A percentile compares a stretch with the other conserved stretches of the same genome.
These are phyloP conservation scores for Melampsora americana DNA, from an alignment of 1,284 basidiomycete genomes.

Conservation along the genomic window DNA sequence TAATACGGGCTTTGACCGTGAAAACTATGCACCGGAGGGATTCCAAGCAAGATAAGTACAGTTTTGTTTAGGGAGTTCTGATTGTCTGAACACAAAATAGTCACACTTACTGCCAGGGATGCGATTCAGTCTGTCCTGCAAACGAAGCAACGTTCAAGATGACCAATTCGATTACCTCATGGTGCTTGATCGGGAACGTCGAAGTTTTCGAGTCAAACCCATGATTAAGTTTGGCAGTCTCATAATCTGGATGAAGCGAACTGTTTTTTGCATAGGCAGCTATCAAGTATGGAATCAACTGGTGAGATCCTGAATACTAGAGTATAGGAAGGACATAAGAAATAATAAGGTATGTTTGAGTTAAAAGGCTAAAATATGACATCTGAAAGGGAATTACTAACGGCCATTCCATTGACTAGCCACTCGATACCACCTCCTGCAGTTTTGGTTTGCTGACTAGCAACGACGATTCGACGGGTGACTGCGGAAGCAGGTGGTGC, in stretches of 20 bases:
- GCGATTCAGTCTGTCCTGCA: neutral
- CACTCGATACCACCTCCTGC: conserved; percentile 23
- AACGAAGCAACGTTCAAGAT: neutral
- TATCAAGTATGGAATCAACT: neutral
- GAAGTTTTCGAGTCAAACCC: conserved; percentile 1
- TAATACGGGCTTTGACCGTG: neutral
- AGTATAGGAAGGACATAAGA: neutral
- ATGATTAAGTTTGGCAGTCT: neutral
- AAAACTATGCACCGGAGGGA: neutral
- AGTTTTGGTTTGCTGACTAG: conserved; percentile 25
- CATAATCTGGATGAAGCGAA: neutral
- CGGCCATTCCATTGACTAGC: conserved; percentile 35
- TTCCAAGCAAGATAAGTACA: too few relatives aligned
- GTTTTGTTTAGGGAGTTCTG: too few relatives aligned
- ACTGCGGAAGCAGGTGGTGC: conserved; percentile 24
- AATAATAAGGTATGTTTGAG: neutral
- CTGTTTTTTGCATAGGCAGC: neutral
- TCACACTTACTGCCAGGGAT: conserved; percentile 11
- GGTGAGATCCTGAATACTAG: neutral
- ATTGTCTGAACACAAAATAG: neutral
- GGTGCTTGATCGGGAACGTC: neutral
- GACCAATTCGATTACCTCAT: neutral
- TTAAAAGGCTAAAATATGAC: neutral
- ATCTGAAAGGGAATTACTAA: conserved; percentile 6
- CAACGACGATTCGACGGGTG: conserved; percentile 30